Base-by-base conservation (phyloP, 2,329 filamentous ascomycete species). In the Pseudogymnoascus sp. region DNA sequence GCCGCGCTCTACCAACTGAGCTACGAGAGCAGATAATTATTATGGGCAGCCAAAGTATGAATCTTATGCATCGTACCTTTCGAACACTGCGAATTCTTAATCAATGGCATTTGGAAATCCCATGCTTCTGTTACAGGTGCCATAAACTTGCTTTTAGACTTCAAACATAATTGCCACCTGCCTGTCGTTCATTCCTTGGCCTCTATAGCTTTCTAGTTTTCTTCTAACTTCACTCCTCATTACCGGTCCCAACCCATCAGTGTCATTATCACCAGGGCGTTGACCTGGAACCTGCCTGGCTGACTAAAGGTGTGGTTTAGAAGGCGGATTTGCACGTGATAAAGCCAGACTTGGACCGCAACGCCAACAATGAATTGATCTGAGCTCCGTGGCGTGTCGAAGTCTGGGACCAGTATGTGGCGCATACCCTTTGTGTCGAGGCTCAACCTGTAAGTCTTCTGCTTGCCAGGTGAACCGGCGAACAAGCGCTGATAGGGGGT, bases 1-100 rank as follows among this genome's bases (percentile, higher is more conserved):
- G 49, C 49, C 49, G 49, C 49, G 49, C 49, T 63, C 62, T 63
- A 63, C 62, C 62, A 63, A 55, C 60, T 63, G 62, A 63, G 62
- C 62, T 63, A 63, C 35, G 62, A 52, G 62, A 55, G 49, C 58
- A 45, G 25, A 63, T 35, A 9, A 33, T 19, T 55, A 64, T 58
- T 16, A 58, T 33, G 5, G 28, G 28, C 28, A 35, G 11, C 1
- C 16, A 55, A 22, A 35, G 1, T 35, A 22, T 22, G 11, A 22
- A 9, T 22, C 11, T 19, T 55, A 55, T 33, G 28, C 23, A 28
- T 16, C n/a, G 35, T n/a, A 33, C 30, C 6, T 9, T 11, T 33
- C 30, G 9, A 33, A 33, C 2, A 3, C 33, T 35, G 4, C 33
- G 33, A 35, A 35, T 9, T 35, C 33, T 19, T 19, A 19, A 19